Conservation (phyloP, 495 filamentous ascomycete species). For the Friedmanniomyces endolithicus region DNA sequence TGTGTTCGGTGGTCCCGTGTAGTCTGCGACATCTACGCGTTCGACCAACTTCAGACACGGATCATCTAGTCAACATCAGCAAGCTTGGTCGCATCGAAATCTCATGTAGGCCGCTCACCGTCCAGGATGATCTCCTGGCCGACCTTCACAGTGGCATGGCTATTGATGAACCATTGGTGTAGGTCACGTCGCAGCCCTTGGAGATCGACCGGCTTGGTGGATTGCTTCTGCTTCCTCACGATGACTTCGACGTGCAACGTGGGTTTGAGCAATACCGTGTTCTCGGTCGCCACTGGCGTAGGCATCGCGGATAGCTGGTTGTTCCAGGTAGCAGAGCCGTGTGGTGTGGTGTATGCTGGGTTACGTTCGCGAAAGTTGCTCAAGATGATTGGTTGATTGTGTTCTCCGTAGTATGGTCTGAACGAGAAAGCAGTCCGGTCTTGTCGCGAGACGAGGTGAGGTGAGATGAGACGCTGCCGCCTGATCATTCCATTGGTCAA, state of each 20-base stretch:
- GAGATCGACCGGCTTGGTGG: not conserved
- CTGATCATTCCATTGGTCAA: no score
- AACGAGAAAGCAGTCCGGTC: no score
- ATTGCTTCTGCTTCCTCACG: not conserved
- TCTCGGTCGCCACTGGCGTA: not conserved
- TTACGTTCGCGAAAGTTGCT: no score
- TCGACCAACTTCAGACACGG: not conserved
- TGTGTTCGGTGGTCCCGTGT: conserved; percentile 7
- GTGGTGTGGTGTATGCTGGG: not conserved
- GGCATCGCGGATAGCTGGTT: not conserved
- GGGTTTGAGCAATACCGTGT: not conserved
- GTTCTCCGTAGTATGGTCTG: no score
- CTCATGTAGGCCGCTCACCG: no score
- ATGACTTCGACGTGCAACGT: conserved; percentile 21
- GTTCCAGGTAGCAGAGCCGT: not conserved
- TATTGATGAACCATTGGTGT: conserved; percentile 11
- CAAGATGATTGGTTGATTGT: no score
- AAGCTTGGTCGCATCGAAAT: no score
- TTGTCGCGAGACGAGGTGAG: no score
- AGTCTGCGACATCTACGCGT: conserved; percentile 24
- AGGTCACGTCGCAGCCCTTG: conserved; percentile 17
- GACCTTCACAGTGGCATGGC: conserved; percentile 14
- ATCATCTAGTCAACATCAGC: not conserved
- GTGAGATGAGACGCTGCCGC: no score
- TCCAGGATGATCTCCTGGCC: conserved; percentile 10